Percentiles rank a stretch among this genome's conserved stretches.
Evolutionary conservation across 345 rosid species (phyloP).

Genomic region (Hibiscus tridactylites): DNA sequence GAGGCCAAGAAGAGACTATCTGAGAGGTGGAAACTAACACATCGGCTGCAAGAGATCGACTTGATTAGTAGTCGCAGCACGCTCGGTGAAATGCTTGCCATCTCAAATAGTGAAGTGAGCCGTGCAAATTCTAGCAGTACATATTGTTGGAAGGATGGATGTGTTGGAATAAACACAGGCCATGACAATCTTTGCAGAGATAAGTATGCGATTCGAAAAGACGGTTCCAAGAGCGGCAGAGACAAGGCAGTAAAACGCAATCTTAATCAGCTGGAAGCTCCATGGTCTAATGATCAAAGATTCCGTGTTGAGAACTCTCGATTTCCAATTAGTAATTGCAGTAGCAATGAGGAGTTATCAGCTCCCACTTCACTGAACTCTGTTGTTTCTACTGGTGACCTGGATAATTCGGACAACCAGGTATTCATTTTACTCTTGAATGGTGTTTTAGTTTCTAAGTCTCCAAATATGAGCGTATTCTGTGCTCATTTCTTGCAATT

Average conservation of each 20-base stretch:
- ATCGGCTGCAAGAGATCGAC: conserved; percentile 46
- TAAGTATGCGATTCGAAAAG: conserved; percentile 40
- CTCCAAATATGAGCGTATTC: neutral
- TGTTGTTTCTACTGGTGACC: conserved; percentile 26
- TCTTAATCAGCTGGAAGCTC: conserved; percentile 31
- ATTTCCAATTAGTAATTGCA: neutral
- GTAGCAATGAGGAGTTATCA: conserved; percentile 11
- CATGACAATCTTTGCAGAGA: conserved; percentile 36
- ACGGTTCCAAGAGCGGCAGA: conserved; percentile 35
- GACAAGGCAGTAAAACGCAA: conserved; percentile 32
- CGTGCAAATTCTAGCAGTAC: conserved; percentile 58
- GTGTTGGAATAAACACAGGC: conserved; percentile 24
- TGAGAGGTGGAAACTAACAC: conserved; percentile 89
- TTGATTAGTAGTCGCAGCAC: conserved; percentile 55
- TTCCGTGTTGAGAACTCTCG: conserved; percentile 28
- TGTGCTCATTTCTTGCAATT: neutral
- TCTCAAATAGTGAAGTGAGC: conserved; percentile 47
- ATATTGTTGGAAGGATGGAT: conserved; percentile 84
- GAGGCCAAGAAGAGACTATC: conserved; percentile 91
- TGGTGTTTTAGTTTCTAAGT: neutral
- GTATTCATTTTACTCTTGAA: conserved; percentile 8
- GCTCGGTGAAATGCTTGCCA: conserved; percentile 87
- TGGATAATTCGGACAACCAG: conserved; percentile 24
- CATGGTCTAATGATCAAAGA: conserved; percentile 34
- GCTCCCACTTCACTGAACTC: conserved; percentile 24